Base-by-base conservation (phyloP, 345 rosid species). In the Boechera retrofracta region DNA sequence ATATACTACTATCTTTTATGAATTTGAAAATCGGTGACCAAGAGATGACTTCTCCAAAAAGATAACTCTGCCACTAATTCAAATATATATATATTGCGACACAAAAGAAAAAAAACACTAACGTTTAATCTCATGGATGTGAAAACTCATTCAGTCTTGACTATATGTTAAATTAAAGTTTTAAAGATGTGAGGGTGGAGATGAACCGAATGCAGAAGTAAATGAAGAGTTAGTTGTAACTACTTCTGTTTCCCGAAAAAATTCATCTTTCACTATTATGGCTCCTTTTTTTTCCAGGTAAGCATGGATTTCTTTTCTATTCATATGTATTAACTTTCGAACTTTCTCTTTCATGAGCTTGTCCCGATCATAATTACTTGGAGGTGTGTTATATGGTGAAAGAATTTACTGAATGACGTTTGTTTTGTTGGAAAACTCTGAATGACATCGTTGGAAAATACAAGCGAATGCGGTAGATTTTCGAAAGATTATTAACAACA, bases 151-250 rank as follows among this genome's bases (percentile, higher is more conserved):
- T 21, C 24, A 39, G 13, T 39, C n/a, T 12, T 5, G 52, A n/a
- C 52, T 48, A 13, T 13, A 11, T 11, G 45, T 41, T 41, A 13
- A 45, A 13, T 45, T 5, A 45, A 13, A 48, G 4, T 10, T 48
- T 39, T 6, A 12, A 38, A 62, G 9, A 45, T 18, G 32, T 51
- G 58, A 33, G 18, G 18, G 11, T 35, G 21, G 13, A 44, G 42
- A 49, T 63, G 55, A 75, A 56, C 42, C 48, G 59, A 59, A 75
- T 24, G 72, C 67, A 48, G 42, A 66, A 67, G 67, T 75, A 75
- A 64, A 75, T 75, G 61, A 49, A 49, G 18, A 12, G 67, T 67
- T 75, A 59, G 44, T 54, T 75, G 68, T 68, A 68, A 75, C 73
- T 11, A 75, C 73, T 64, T 54, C 35, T 44, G 11, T 65, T 33